Conservation (phyloP, 441 rosid genomes). For the Populus hybrid region DNA sequence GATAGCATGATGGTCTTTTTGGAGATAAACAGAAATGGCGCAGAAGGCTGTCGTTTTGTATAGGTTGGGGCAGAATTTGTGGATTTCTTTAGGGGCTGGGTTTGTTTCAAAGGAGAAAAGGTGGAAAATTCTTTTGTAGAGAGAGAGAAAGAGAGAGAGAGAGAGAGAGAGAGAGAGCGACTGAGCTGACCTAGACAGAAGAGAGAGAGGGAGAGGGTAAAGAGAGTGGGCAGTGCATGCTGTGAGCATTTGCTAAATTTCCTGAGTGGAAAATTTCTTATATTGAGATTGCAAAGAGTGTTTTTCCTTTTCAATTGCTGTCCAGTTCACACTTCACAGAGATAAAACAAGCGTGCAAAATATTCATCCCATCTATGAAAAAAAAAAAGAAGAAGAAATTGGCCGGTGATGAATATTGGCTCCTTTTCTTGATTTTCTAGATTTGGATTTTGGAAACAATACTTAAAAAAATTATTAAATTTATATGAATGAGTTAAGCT, state of each 20-base stretch:
- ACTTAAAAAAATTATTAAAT: too few species aligned
- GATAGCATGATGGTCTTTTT: neutral
- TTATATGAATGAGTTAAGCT: too few species aligned
- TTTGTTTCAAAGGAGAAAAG: neutral
- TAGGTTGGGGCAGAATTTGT: neutral
- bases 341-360: too few species aligned
- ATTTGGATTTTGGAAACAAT: too few species aligned
- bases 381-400: too few species aligned
- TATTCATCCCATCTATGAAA: too few species aligned
- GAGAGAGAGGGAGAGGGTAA: neutral
- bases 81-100: neutral
- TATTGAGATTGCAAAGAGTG: neutral
- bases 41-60: constrained; percentile 19
- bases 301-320: too few species aligned
- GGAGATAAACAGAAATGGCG: neutral
- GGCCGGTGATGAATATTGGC: too few species aligned
- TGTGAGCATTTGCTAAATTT: neutral
- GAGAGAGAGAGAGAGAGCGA: neutral
- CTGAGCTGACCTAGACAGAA: neutral
- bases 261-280: neutral
- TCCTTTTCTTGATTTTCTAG: too few species aligned
- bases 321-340: too few species aligned
- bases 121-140: neutral
- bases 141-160: neutral
- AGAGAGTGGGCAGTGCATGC: neutral